phyloP scores from a whole-genome alignment of 108 stramenopile species.

The Pinguiococcus pyrenoidosus region DNA sequence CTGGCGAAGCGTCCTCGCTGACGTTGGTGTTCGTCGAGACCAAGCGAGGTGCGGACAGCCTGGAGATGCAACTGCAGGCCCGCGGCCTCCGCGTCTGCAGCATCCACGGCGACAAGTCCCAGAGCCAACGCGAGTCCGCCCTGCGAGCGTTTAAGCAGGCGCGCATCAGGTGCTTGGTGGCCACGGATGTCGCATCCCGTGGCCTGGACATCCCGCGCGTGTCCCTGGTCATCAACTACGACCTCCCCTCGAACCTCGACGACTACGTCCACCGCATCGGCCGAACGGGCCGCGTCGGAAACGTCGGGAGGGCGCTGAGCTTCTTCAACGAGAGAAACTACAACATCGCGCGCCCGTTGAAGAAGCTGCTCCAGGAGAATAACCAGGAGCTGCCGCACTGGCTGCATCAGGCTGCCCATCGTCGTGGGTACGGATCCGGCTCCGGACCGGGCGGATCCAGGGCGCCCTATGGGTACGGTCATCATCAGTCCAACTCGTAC shows the following conservation, averaged over 20 bases:
- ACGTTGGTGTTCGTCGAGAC: conserved; percentile 2
- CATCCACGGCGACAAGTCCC: conserved; percentile 18
- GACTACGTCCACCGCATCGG: conserved; percentile 76
- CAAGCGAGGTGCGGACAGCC: not conserved
- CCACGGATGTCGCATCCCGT: conserved; percentile 69
- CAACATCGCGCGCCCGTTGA: no score
- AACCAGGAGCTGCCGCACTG: conserved; percentile 17
- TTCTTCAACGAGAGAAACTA: no score
- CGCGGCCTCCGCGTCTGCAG: not conserved
- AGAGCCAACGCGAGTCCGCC: conserved; percentile 5
- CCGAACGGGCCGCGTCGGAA: conserved; percentile 53
- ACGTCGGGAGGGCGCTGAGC: not conserved
- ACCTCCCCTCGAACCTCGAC: conserved; percentile 59
- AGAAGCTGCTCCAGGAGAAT: no score
- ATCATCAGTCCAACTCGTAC: no score
- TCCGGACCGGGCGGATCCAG: no score
- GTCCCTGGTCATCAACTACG: conserved; percentile 69
- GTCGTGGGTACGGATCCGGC: no score
- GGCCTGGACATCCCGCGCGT: conserved; percentile 64
- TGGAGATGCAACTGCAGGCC: not conserved
- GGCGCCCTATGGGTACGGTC: no score
- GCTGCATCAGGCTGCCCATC: no score
- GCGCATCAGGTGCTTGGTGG: conserved; percentile 47
- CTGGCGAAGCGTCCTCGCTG: no score
- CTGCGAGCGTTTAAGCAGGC: conserved; percentile 3